Percentiles rank a stretch among this genome's conserved stretches.
phyloP scores from a whole-genome alignment of 345 rosid genomes.

The rapeseed (Brassica napus) region DNA sequence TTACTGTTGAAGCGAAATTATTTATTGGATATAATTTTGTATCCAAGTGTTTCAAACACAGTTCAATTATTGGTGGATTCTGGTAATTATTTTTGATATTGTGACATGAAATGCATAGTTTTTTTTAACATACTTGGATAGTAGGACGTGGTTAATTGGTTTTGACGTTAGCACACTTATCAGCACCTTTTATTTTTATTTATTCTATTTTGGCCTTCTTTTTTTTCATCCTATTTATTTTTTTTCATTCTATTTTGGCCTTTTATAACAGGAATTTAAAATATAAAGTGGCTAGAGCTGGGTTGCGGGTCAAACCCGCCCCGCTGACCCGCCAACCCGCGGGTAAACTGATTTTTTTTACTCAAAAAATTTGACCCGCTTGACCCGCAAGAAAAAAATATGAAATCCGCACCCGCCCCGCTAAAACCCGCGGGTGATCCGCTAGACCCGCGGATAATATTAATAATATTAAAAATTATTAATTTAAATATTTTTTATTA shows the following conservation, averaged over 20 bases:
- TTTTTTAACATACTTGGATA: background rate
- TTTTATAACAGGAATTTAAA: conserved; percentile 16
- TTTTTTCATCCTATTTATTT: background rate
- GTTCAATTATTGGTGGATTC: background rate
- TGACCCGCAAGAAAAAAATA: too few relatives aligned
- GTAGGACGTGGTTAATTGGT: background rate
- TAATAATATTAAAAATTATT: too few relatives aligned
- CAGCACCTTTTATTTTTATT: background rate
- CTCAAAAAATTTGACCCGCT: too few relatives aligned
- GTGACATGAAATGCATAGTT: background rate
- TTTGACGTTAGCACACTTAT: conserved; percentile 1
- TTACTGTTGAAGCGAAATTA: background rate
- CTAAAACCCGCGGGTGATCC: too few relatives aligned
- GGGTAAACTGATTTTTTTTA: too few relatives aligned
- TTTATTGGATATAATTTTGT: background rate
- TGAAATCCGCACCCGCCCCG: too few relatives aligned
- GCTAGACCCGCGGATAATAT: too few relatives aligned
- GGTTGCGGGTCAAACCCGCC: too few relatives aligned
- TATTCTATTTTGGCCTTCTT: background rate
- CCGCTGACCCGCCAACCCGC: too few relatives aligned
- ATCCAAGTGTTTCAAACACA: background rate
- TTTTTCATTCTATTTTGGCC: background rate
- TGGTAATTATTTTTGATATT: background rate
- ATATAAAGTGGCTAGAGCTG: conserved; percentile 27
- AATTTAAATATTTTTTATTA: too few relatives aligned